Base-by-base conservation (phyloP, 1,139 yeast species). In the Diutina mesorugosa region DNA sequence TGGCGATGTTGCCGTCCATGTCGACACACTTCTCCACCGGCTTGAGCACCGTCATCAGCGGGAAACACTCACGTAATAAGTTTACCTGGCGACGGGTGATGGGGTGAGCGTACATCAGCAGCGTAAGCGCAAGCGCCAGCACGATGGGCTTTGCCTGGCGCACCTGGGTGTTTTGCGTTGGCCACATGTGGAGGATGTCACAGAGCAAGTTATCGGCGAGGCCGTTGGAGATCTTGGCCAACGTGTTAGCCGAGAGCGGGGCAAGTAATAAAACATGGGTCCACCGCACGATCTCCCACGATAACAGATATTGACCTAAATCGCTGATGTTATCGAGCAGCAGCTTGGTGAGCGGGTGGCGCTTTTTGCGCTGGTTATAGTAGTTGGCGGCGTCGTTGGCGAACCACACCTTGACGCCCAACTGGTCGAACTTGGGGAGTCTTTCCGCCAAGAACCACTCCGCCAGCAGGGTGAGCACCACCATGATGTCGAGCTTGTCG, bases 261-360 rank as follows among this genome's bases (percentile, higher is more conserved):
- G 71, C 69, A 26, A 69, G 63, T 51, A 73, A 66, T 55, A 72
- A 67, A 4, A 72, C 71, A 60, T 73, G 70, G 4, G 72, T 66
- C 72, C 72, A 69, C 58, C 62, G 61, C 55, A 65, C 70, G 47
- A 69, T 60, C 8, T 68, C 66, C 52, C 63, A 67, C 21, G 67
- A 60, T 29, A 66, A 58, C 35, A 60, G 51, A 56, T 61, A 65
- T 51, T 65, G 67, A 46, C 60, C 60, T 32, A 66, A 55, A 10
- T 35, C 41, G n/a, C 41, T 35, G 41, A 35, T 35, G 41, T 8
- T 35, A 35, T 35, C 41, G 6, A 61, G 47, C 41, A 47, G 53
- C 29, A 38, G 45, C 29, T 50, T 50, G n/a, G 26, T 30, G 41
- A 50, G 18, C 6, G 53, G 53, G 26, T 32, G 35, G 9, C 32